phyloP scores from a whole-genome alignment of 1,139 yeast genomes.

The Geotrichum aggregatum region DNA sequence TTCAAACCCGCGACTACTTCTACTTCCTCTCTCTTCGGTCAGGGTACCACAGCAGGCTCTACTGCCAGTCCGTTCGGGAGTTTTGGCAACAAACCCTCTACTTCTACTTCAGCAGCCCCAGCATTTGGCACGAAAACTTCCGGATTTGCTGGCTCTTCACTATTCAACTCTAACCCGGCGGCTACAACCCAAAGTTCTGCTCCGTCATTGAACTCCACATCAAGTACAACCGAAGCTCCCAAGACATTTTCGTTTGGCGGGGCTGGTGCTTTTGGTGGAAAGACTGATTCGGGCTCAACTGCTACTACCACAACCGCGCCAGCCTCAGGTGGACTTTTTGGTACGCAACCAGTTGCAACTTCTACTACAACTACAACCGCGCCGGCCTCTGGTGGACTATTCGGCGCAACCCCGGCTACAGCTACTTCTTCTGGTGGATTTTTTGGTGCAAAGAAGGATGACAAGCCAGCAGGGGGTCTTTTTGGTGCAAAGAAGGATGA shows the following conservation, averaged over 20 bases:
- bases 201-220: neutral
- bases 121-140: conserved; percentile 13
- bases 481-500: conserved; percentile 9
- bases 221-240: conserved; percentile 14
- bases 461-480: conserved; percentile 4
- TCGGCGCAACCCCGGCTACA: neutral
- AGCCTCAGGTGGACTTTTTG: conserved; percentile 15
- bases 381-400: conserved; percentile 3
- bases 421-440: neutral
- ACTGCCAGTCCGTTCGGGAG: too few relatives aligned
- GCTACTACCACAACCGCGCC: conserved; percentile 4
- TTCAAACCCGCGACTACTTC: neutral
- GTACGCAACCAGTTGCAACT: conserved; percentile 9
- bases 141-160: conserved; percentile 17
- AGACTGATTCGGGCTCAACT: conserved; percentile 18
- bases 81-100: conserved; percentile 24
- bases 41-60: conserved; percentile 18
- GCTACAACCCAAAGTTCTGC: conserved; percentile 6
- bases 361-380: conserved; percentile 4
- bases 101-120: neutral
- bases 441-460: conserved; percentile 19
- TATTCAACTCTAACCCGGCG: neutral
- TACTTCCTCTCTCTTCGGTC: conserved; percentile 1
- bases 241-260: conserved; percentile 18
- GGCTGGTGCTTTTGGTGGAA: conserved; percentile 14